Evolutionary conservation across 2,329 filamentous ascomycete species (phyloP).

Genomic region (Trichoderma guizhouense): DNA sequence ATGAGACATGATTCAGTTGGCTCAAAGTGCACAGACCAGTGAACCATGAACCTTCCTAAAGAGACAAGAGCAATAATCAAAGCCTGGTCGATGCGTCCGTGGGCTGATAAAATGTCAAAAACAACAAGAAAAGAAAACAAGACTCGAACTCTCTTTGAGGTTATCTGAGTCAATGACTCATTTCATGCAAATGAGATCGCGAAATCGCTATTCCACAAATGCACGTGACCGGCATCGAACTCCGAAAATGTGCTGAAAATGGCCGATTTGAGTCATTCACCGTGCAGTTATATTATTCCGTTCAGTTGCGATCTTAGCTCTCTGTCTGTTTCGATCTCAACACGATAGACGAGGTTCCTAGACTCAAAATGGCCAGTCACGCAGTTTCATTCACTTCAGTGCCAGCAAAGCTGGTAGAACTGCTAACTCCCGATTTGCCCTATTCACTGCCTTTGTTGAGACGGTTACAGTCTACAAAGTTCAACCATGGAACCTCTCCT

Average conservation of each 20-base stretch:
- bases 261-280: background rate
- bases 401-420: conserved; percentile 39
- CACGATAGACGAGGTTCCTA: background rate
- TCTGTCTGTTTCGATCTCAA: background rate
- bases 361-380: conserved; percentile 9
- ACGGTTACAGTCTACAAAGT: conserved; percentile 57
- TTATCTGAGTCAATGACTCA: background rate
- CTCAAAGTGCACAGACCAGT: background rate
- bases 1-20: background rate
- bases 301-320: background rate
- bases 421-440: conserved; percentile 52
- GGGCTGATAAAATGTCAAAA: background rate
- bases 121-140: background rate
- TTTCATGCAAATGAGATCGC: background rate
- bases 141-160: too few relatives aligned
- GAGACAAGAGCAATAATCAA: background rate
- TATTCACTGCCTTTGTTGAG: conserved; percentile 58
- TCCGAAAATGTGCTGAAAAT: background rate
- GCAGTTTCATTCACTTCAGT: conserved; percentile 28
- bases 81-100: background rate
- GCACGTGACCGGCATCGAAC: background rate
- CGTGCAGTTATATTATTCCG: background rate
- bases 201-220: background rate
- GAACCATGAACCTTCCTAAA: background rate
- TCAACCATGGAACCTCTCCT: conserved; percentile 39